A percentile compares a stretch with the other conserved stretches of the same genome.
These are phyloP conservation scores for Rhipidocladum racemiflorum DNA, from an alignment of 176 grass and related monocot genomes.

Conservation along the genomic window DNA sequence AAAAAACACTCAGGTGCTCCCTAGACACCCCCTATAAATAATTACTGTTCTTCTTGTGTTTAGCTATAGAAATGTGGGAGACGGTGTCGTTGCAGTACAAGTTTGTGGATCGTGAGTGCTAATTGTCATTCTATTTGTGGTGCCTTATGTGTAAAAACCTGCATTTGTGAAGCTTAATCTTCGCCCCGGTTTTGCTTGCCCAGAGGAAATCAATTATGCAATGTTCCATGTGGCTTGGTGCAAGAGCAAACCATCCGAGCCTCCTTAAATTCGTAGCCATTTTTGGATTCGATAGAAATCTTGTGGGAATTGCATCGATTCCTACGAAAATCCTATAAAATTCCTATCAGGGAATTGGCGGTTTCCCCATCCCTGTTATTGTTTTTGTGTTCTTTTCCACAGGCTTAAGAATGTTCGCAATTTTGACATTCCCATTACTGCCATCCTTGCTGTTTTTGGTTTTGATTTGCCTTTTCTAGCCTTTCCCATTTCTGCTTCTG, in stretches of 20 bases:
- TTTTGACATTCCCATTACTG: too few relatives aligned
- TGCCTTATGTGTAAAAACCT: background rate
- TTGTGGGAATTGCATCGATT: too few relatives aligned
- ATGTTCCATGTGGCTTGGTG: too few relatives aligned
- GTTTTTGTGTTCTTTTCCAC: background rate
- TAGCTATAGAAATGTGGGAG: background rate
- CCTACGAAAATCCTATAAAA: too few relatives aligned
- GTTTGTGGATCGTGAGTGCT: background rate
- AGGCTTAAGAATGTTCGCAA: background rate
- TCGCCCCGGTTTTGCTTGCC: background rate
- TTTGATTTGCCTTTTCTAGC: background rate
- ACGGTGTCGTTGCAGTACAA: background rate
- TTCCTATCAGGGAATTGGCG: too few relatives aligned
- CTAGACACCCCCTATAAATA: too few relatives aligned
- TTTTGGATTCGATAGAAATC: too few relatives aligned
- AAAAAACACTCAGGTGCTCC: too few relatives aligned
- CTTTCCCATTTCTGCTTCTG: background rate
- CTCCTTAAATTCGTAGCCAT: too few relatives aligned
- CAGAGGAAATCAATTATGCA: background rate
- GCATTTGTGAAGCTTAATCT: background rate
- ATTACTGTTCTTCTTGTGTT: background rate
- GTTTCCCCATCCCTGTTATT: too few relatives aligned
- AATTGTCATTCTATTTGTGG: background rate
- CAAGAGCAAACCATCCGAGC: too few relatives aligned
- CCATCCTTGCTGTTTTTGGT: too few relatives aligned